Percentiles rank a stretch among this genome's conserved stretches.
phyloP scores from a whole-genome alignment of 257 asterid genomes.

The Prunella vulgaris region DNA sequence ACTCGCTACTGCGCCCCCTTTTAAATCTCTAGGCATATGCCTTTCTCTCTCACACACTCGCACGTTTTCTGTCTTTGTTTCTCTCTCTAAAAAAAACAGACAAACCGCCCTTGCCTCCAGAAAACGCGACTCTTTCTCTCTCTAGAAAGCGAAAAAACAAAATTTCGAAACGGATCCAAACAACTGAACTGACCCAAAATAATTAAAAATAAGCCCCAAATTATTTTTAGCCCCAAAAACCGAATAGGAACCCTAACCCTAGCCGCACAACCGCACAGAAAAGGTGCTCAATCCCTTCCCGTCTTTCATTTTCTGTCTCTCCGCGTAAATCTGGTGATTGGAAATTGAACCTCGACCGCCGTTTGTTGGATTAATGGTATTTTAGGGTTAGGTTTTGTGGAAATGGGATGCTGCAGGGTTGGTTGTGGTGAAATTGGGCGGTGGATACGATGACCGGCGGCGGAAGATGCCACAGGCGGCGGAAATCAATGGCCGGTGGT shows the following conservation, averaged over 20 bases:
- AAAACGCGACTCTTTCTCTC: conserved; percentile 45
- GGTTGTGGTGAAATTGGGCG: conserved; percentile 45
- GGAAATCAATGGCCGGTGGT: conserved; percentile 58
- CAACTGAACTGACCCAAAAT: conserved; percentile 38
- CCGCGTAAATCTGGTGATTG: conserved; percentile 16
- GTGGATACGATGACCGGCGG: conserved; percentile 59
- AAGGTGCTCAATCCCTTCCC: conserved; percentile 17
- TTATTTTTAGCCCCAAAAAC: conserved; percentile 43
- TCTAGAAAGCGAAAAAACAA: conserved; percentile 28
- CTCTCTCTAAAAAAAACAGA: conserved; percentile 1
- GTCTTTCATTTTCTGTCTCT: neutral
- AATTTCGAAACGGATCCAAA: conserved; percentile 36
- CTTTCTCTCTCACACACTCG: conserved; percentile 4
- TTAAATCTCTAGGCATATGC: neutral
- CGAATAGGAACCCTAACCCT: conserved; percentile 74
- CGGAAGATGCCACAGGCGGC: conserved; percentile 58
- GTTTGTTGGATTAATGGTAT: conserved; percentile 14
- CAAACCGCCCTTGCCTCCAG: conserved; percentile 40
- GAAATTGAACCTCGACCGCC: conserved; percentile 22
- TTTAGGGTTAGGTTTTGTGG: conserved; percentile 34
- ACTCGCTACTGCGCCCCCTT: neutral
- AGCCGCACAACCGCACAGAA: conserved; percentile 44
- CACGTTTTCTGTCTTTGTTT: neutral
- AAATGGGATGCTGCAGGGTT: conserved; percentile 47
- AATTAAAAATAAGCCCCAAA: conserved; percentile 33